Percentiles rank a stretch among this genome's conserved stretches.
phyloP scores from a whole-genome alignment of 306 rosid species.

The Vicia faba region DNA sequence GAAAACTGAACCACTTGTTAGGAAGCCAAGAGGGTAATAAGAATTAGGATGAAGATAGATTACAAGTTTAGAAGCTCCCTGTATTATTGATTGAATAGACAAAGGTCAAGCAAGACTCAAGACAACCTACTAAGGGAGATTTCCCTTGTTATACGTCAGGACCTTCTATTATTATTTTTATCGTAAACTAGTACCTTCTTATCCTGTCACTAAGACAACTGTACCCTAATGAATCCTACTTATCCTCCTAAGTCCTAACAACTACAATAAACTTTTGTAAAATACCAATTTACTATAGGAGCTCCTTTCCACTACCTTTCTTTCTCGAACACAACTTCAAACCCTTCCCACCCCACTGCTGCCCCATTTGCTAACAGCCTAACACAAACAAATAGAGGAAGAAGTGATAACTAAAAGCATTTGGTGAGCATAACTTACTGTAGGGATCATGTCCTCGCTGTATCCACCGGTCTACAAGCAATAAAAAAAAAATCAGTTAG shows the following conservation, averaged over 20 bases:
- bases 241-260: neutral
- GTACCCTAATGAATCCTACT: neutral
- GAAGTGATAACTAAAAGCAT: slow-evolving; percentile 19
- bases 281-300: neutral
- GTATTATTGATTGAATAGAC: neutral
- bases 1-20: neutral
- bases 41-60: neutral
- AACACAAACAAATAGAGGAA: slow-evolving; percentile 26
- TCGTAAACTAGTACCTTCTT: neutral
- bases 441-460: slow-evolving; percentile 97
- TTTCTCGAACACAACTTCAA: neutral
- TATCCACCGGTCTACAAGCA: slow-evolving; percentile 80
- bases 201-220: neutral
- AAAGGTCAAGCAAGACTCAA: neutral
- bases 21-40: neutral
- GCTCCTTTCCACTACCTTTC: slow-evolving; percentile 1
- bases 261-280: neutral
- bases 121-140: neutral
- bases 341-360: neutral
- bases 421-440: slow-evolving; percentile 55
- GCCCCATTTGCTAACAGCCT: neutral
- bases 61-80: neutral
- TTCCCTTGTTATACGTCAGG: neutral
- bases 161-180: neutral
- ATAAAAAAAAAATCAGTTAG: slow-evolving; percentile 23